Evolutionary conservation across 495 filamentous ascomycete species (phyloP).

Genomic region (Xylaria flabelliformis): DNA sequence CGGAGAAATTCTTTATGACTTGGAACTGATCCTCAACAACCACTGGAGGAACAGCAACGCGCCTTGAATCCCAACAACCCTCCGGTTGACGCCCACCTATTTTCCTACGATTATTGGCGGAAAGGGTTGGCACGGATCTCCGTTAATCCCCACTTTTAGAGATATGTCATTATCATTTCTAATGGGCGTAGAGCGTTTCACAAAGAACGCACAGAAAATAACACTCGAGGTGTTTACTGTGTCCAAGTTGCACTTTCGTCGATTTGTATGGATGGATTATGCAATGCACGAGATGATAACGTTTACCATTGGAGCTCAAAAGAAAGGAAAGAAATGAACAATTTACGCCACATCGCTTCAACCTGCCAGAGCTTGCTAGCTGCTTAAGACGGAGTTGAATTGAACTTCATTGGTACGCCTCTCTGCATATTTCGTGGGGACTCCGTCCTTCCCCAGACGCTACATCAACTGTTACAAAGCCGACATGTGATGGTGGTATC

Average conservation of each 20-base stretch:
- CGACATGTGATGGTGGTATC: background rate
- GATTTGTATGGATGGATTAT: background rate
- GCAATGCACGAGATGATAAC: slow-evolving; percentile 21
- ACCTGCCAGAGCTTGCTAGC: background rate
- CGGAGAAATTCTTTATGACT: slow-evolving; percentile 25
- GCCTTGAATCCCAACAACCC: background rate
- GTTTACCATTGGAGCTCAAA: background rate
- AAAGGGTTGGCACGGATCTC: slow-evolving; percentile 11
- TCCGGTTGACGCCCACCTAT: slow-evolving; percentile 5
- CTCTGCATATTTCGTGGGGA: slow-evolving; percentile 6
- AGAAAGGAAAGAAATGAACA: background rate
- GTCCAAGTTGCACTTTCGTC: background rate
- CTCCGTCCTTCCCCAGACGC: slow-evolving; percentile 16
- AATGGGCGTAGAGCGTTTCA: background rate
- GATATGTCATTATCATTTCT: background rate
- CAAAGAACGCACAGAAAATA: background rate
- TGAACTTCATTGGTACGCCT: slow-evolving; percentile 3
- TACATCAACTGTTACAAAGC: slow-evolving; percentile 7
- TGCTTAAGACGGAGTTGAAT: background rate
- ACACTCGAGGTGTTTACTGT: slow-evolving; percentile 2
- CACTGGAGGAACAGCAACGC: slow-evolving; percentile 15
- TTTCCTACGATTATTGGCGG: slow-evolving; percentile 3
- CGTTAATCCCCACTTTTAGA: slow-evolving; percentile 1
- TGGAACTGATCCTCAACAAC: slow-evolving; percentile 17
- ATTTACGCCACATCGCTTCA: slow-evolving; percentile 5